These are phyloP conservation scores for Oryza rufipogon DNA, from an alignment of 176 grass and related monocot species.

Conservation along the genomic window DNA sequence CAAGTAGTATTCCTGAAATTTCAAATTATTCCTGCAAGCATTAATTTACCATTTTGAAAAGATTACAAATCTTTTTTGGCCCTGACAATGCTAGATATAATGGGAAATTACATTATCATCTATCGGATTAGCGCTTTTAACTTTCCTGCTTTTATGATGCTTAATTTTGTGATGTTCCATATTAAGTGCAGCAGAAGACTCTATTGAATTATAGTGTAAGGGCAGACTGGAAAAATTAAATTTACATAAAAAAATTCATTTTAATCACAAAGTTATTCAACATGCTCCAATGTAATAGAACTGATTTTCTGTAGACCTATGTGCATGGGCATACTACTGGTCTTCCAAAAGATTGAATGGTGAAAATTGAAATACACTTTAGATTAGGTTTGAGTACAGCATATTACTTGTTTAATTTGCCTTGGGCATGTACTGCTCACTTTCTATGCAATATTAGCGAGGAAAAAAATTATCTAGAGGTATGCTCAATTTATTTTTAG, in stretches of 20 bases:
- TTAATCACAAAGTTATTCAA: no score
- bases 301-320: no score
- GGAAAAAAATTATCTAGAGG: background rate
- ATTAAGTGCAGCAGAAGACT: background rate
- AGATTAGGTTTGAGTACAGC: background rate
- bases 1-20: background rate
- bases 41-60: background rate
- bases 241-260: background rate
- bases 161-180: background rate
- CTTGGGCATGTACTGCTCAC: background rate
- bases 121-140: background rate
- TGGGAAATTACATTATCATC: background rate
- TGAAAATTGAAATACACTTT: background rate
- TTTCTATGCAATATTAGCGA: background rate
- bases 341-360: constrained; percentile 2
- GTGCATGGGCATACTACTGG: no score
- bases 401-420: background rate
- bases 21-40: background rate
- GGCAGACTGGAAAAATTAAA: background rate
- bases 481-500: background rate
- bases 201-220: background rate
- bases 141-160: background rate
- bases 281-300: background rate
- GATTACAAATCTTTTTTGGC: background rate
- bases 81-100: background rate